Evolutionary conservation across 805 yeast species (phyloP).

Genomic region (Starmerella ratchasimensis): DNA sequence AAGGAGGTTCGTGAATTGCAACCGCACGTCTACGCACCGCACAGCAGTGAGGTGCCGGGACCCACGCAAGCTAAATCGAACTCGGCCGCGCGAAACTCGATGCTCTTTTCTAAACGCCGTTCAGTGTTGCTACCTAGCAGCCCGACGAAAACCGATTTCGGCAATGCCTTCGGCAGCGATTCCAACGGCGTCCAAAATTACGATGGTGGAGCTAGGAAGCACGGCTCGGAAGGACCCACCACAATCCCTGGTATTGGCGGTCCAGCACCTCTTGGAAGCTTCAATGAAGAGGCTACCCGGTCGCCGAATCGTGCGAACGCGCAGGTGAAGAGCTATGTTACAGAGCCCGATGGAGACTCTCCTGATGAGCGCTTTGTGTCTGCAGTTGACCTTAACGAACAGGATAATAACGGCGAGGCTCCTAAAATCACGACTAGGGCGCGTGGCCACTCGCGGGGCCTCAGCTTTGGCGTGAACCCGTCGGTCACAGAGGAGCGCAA

Average conservation of each 20-base stretch:
- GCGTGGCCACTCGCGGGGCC: conserved; percentile 9
- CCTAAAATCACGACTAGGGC: background rate
- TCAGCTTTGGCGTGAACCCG: conserved; percentile 3
- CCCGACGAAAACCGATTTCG: conserved; percentile 4
- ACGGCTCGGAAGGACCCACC: background rate
- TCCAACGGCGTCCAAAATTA: background rate
- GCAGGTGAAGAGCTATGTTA: conserved; percentile 10
- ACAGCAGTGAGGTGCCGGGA: conserved; percentile 12
- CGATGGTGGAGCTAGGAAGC: background rate
- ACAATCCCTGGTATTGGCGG: background rate
- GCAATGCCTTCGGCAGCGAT: background rate
- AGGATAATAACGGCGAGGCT: background rate
- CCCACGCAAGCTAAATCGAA: conserved; percentile 20
- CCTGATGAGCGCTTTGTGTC: conserved; percentile 14
- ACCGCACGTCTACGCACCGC: conserved; percentile 13
- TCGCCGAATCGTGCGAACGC: conserved; percentile 7
- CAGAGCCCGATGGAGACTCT: conserved; percentile 9
- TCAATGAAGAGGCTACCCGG: background rate
- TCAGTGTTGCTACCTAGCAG: conserved; percentile 15
- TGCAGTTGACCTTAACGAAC: conserved; percentile 10
- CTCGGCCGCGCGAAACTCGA: conserved; percentile 22
- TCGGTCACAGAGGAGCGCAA: background rate
- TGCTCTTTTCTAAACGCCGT: conserved; percentile 19
- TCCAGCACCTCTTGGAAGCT: too few species aligned
- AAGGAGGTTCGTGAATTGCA: conserved; percentile 14